These are phyloP conservation scores for Cladophialophora bantiana DNA, from an alignment of 2,329 filamentous ascomycete species.

Conservation along the genomic window DNA sequence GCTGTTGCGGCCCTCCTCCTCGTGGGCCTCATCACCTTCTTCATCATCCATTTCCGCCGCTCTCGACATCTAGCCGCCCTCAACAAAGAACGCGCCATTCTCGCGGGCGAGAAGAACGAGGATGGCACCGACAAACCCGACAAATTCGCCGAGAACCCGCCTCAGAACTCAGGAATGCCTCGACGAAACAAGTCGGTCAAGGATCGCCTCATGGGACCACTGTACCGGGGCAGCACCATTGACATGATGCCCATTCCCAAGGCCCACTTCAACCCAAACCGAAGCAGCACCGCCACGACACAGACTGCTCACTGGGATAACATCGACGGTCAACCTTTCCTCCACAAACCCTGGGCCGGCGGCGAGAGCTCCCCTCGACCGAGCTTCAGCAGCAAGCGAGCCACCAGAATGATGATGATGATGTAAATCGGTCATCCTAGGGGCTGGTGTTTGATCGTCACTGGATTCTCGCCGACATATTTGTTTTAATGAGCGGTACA, in stretches of 20 bases:
- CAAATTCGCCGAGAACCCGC: constrained; percentile 33
- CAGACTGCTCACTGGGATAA: constrained; percentile 23
- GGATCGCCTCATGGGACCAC: constrained; percentile 40
- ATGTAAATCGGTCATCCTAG: constrained; percentile 31
- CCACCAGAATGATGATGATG: constrained; percentile 43
- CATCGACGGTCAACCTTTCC: constrained; percentile 31
- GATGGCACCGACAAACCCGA: constrained; percentile 39
- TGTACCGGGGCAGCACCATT: constrained; percentile 41
- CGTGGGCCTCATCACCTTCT: constrained; percentile 34
- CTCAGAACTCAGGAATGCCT: constrained; percentile 28
- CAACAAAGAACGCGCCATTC: constrained; percentile 39
- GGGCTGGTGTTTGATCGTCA: background rate
- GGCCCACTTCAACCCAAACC: constrained; percentile 29
- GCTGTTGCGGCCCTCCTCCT: constrained; percentile 36
- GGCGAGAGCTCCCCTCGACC: constrained; percentile 37
- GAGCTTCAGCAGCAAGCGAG: constrained; percentile 41
- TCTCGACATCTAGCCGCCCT: constrained; percentile 33
- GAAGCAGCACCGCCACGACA: constrained; percentile 35
- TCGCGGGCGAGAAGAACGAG: constrained; percentile 40
- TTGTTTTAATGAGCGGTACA: constrained; percentile 1
- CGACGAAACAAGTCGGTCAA: constrained; percentile 41
- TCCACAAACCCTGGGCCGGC: constrained; percentile 37
- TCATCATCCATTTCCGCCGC: constrained; percentile 39
- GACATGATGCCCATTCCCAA: constrained; percentile 38
- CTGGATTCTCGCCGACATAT: constrained; percentile 1